These are phyloP conservation scores for Aspergillus panamensis DNA, from an alignment of 495 filamentous ascomycete species.

Conservation along the genomic window DNA sequence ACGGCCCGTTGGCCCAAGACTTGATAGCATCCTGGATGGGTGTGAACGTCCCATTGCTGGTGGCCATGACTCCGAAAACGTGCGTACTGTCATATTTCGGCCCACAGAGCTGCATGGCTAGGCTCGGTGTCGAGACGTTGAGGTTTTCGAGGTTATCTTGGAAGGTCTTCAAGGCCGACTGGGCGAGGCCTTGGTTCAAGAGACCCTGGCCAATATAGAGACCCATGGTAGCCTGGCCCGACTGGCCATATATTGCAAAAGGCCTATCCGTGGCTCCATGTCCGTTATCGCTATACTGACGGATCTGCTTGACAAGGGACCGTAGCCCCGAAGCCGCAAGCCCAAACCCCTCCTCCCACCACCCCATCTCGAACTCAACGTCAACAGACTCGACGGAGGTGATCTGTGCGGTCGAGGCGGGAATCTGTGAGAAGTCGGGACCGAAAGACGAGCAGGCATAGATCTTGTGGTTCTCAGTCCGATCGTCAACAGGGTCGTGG, in stretches of 20 bases:
- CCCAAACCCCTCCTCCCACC: slow-evolving; percentile 19
- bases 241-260: slow-evolving; percentile 20
- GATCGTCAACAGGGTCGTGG: slow-evolving; percentile 31
- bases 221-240: slow-evolving; percentile 22
- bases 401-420: background rate
- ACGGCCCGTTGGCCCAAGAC: slow-evolving; percentile 33
- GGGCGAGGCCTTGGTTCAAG: slow-evolving; percentile 23
- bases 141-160: slow-evolving; percentile 20
- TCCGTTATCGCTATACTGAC: slow-evolving; percentile 23
- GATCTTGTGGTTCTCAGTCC: slow-evolving; percentile 23
- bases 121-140: slow-evolving; percentile 12
- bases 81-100: slow-evolving; percentile 25
- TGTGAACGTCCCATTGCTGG: slow-evolving; percentile 31
- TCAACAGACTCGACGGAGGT: slow-evolving; percentile 10
- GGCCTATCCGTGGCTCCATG: slow-evolving; percentile 17
- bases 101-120: slow-evolving; percentile 43
- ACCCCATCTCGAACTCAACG: slow-evolving; percentile 26
- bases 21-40: slow-evolving; percentile 31
- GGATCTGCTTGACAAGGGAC: slow-evolving; percentile 25
- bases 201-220: slow-evolving; percentile 30
- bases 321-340: slow-evolving; percentile 12
- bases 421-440: slow-evolving; percentile 22
- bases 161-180: slow-evolving; percentile 22
- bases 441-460: slow-evolving; percentile 33
- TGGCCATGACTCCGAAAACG: slow-evolving; percentile 34